Base-by-base conservation (phyloP, 805 yeast genomes). In the Citeromyces nyonsensis region DNA sequence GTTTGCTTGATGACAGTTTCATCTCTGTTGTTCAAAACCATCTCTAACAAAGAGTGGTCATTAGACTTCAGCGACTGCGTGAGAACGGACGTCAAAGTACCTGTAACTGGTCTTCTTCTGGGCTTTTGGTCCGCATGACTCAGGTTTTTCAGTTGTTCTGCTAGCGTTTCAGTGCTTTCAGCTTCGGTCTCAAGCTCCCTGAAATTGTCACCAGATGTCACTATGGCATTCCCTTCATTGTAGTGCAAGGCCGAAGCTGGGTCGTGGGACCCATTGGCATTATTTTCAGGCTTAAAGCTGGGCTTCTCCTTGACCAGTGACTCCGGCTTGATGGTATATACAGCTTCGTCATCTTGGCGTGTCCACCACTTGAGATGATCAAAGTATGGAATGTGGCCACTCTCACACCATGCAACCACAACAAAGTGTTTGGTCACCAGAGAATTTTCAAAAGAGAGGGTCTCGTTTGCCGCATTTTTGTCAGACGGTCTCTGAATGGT, bases 41-140 rank as follows among this genome's bases (percentile, higher is more conserved):
- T 72, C 51, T 91, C 97, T 39, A 91, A 62, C 35, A 91, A 60
- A 7, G 91, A 59, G 44, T 76, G 85, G 50, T 91, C 99, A 45
- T 81, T 82, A 13, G 93, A 75, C 44, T 72, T 75, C 39, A 91
- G 63, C 0, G 98, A 88, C 57, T 91, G 98, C 10, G 86, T 63
- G 29, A 91, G 61, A n/a, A 91, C 71, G 1, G 80, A 74, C 2
- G 95, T 72, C 38, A 86, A 68, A 2, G 95, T 73, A 33, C 91
- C 94, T 4, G 80, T 70, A 6, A 73, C 66, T 13, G 73, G 29
- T 55, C 54, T 37, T 54, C 52, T 29, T 46, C 42, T 35, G 24
- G 50, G 33, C 14, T 45, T 38, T 34, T 34, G 18, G 32, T 32
- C 8, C 36, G 36, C 44, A 49, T 34, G 39, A 25, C 40, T 38